phyloP scores from a whole-genome alignment of 495 filamentous ascomycete genomes.

The Xylaria castorea region DNA sequence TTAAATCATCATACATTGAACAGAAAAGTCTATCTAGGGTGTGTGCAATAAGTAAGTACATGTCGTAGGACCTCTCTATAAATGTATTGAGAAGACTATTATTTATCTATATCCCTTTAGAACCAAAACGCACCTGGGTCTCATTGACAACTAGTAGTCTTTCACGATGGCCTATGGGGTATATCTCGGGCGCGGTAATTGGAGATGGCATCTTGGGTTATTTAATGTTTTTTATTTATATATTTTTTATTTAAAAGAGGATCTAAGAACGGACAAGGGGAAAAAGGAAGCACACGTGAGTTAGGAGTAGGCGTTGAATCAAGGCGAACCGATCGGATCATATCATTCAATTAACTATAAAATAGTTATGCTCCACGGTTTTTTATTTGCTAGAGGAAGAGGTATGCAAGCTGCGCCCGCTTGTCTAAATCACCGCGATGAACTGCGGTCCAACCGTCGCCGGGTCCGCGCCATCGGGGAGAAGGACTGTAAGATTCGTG shows the following conservation, averaged over 20 bases:
- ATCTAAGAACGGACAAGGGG: not conserved
- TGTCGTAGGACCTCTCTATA: not conserved
- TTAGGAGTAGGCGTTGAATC: not conserved
- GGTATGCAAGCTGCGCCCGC: no score
- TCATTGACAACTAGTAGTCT: no score
- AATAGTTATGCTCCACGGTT: no score
- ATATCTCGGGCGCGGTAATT: not conserved
- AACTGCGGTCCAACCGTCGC: slow-evolving; percentile 39
- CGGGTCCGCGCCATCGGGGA: slow-evolving; percentile 16
- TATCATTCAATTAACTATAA: not conserved
- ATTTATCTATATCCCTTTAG: not conserved
- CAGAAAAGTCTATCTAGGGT: not conserved
- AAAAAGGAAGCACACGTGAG: not conserved
- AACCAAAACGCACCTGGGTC: not conserved
- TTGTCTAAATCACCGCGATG: slow-evolving; percentile 18
- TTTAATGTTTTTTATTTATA: not conserved
- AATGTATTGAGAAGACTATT: not conserved
- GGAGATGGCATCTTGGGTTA: not conserved
- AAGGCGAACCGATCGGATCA: not conserved
- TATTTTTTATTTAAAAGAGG: not conserved
- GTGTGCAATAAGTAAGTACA: no score
- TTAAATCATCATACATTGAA: not conserved
- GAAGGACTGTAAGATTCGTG: slow-evolving; percentile 3
- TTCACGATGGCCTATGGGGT: not conserved
- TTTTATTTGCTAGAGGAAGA: not conserved